Base-by-base conservation (phyloP, 768 basidiomycete species). In the Hysterangium stoloniferum region DNA sequence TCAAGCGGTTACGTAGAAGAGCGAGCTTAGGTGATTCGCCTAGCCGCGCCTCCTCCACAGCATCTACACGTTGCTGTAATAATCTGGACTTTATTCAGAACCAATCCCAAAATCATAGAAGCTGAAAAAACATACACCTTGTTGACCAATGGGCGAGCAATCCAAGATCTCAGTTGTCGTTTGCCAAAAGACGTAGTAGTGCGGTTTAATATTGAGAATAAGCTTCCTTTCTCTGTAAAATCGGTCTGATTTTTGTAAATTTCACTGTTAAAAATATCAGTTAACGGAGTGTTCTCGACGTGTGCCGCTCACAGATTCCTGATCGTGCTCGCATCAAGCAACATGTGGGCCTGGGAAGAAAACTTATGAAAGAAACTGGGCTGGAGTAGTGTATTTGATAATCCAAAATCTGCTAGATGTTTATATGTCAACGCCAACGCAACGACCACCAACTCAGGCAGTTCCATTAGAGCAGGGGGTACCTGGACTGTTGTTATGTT, bases 241-340 rank as follows among this genome's bases (percentile, higher is more conserved):
- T 96, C 85, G 0, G 89, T 91, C 60, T 87, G 84, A 58, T 97
- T 98, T 29, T 81, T 77, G 63, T 89, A 94, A n/a, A 99, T 80
- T 64, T 98, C 94, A 37, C 80, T 80, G 54, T 35, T 24, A 33
- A 27, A 22, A 6, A 32, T 8, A 20, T 24, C 11, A 1, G 41
- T 19, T 15, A 41, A 6, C 17, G 25, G 20, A 40, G 22, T 6
- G 20, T 54, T 24, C 33, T 20, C 5, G 19, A 44, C 32, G 31
- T 20, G 6, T 34, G 33, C 43, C 17, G 63, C 75, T 13, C 53
- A 78, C 67, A 95, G 65, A 61, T 96, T 97, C 11, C 76, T 75
- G 9, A 98, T 66, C 0, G 95, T 95, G 61, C 91, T 96, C 22
- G 82, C 84, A 42, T 84, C 86, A 40, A 99, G 73, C 19, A 91